phyloP scores from a whole-genome alignment of 2,329 filamentous ascomycete genomes.

The Tolypocladium ovalisporum region DNA sequence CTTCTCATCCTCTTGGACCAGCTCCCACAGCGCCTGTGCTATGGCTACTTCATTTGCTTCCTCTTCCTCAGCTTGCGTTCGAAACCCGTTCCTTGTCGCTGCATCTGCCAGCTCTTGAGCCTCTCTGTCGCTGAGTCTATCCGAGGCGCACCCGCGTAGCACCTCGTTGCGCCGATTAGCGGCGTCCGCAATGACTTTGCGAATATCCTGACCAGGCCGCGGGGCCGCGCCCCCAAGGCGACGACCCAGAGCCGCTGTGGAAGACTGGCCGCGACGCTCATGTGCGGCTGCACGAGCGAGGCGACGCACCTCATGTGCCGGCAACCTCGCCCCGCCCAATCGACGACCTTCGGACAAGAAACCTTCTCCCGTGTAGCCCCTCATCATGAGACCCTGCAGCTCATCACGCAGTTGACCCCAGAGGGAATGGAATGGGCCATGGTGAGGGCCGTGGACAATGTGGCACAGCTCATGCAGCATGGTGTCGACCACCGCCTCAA shows the following conservation, averaged over 20 bases:
- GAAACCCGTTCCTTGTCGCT: constrained; percentile 63
- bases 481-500: constrained; percentile 77
- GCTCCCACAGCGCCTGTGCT: constrained; percentile 72
- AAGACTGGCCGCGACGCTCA: constrained; percentile 46
- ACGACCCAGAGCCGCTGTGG: constrained; percentile 57
- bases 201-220: constrained; percentile 52
- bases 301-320: constrained; percentile 61
- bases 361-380: constrained; percentile 84
- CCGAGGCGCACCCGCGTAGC: constrained; percentile 66
- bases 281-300: constrained; percentile 66
- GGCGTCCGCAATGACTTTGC: constrained; percentile 61
- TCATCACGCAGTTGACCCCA: constrained; percentile 89
- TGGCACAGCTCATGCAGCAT: constrained; percentile 94
- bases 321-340: constrained; percentile 57
- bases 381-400: constrained; percentile 61
- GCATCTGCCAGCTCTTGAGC: constrained; percentile 53
- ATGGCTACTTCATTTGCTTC: constrained; percentile 83
- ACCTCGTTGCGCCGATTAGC: constrained; percentile 56
- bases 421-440: constrained; percentile 69
- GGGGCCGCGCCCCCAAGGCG: constrained; percentile 54
- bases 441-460: constrained; percentile 73
- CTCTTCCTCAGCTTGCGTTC: constrained; percentile 76
- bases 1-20: constrained; percentile 65
- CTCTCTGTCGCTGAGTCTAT: constrained; percentile 53
- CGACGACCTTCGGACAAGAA: constrained; percentile 68